Base-by-base conservation (phyloP, 306 rosid species). In the Vigna unguiculata region DNA sequence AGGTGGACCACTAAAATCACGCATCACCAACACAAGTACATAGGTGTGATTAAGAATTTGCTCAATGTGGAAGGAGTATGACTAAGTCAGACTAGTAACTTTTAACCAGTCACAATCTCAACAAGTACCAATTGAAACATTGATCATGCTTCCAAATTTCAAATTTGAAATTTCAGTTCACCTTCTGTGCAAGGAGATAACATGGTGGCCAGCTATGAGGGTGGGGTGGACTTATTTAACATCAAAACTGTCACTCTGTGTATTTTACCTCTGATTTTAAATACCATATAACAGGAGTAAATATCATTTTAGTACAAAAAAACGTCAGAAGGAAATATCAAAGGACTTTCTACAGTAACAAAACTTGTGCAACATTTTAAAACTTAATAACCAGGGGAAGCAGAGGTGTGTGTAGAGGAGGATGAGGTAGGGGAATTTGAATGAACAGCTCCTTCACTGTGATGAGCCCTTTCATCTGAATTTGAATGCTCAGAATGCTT, bases 351-450 rank as follows among this genome's bases (percentile, higher is more conserved):
- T 72, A 67, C 81, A 80, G 76, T 81, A 71, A 78, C 88, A 87
- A 80, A 88, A 87, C 3, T 17, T 49, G 80, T 2, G 76, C 83
- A 79, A 40, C 57, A 71, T 78, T 10, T 38, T 78, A 74, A 67
- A 68, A 57, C 43, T 86, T 63, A 86, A 78, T 57, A 78, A 69
- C 77, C 79, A 70, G 73, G 85, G 61, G 90, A 88, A 49, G 81
- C 62, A 34, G 90, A 78, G 21, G 86, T 83, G 57, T 87, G 96
- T 28, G 92, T 85, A 75, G 93, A 90, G 30, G 93, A 91, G 63
- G 98, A 91, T 17, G 97, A 89, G 4, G 89, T 82, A 0, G 95
- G 86, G 19, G 97, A 92, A 80, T 83, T 90, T 60, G 85, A 87
- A 51, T 89, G 89, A 66, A 57, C 86, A 9, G 77, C 82, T 2